Percentiles rank a stretch among this genome's conserved stretches.
These are phyloP conservation scores for Oryza meyeriana DNA, from an alignment of 176 grass and related monocot species.

Conservation along the genomic window DNA sequence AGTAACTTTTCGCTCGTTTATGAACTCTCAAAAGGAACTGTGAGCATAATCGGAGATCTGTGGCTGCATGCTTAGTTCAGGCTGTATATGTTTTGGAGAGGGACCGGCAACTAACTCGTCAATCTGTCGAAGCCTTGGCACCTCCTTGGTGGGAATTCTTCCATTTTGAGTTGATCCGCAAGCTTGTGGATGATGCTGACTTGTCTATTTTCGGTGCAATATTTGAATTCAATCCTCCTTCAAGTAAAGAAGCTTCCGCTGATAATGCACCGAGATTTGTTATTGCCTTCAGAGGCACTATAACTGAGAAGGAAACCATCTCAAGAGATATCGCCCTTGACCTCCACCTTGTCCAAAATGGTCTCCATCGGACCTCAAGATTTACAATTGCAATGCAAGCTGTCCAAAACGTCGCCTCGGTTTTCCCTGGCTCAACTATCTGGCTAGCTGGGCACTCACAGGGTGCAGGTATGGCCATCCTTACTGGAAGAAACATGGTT, in stretches of 20 bases:
- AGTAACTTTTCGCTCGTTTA: slow-evolving; percentile 35
- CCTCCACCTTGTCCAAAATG: slow-evolving; percentile 68
- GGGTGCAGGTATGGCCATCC: slow-evolving; percentile 70
- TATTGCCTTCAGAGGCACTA: slow-evolving; percentile 88
- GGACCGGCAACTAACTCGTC: slow-evolving; percentile 67
- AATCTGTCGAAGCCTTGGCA: slow-evolving; percentile 51
- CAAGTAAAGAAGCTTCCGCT: slow-evolving; percentile 33
- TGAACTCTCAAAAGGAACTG: slow-evolving; percentile 58
- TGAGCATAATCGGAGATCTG: slow-evolving; percentile 63
- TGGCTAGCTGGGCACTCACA: slow-evolving; percentile 86
- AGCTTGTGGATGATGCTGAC: slow-evolving; percentile 86
- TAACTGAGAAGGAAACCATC: slow-evolving; percentile 77
- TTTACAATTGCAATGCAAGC: slow-evolving; percentile 94
- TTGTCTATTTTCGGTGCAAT: slow-evolving; percentile 82
- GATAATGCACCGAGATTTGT: slow-evolving; percentile 74
- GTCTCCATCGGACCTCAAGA: slow-evolving; percentile 74
- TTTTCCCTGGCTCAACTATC: slow-evolving; percentile 55
- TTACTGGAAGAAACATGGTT: slow-evolving; percentile 92
- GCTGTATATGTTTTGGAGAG: slow-evolving; percentile 82
- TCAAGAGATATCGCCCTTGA: slow-evolving; percentile 74
- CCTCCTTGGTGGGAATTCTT: slow-evolving; percentile 93
- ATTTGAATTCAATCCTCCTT: slow-evolving; percentile 73
- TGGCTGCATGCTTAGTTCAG: slow-evolving; percentile 88
- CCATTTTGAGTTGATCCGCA: slow-evolving; percentile 71
- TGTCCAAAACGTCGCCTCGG: slow-evolving; percentile 60